phyloP scores from a whole-genome alignment of 495 filamentous ascomycete species.

The Hyaloscypha finlandica region DNA sequence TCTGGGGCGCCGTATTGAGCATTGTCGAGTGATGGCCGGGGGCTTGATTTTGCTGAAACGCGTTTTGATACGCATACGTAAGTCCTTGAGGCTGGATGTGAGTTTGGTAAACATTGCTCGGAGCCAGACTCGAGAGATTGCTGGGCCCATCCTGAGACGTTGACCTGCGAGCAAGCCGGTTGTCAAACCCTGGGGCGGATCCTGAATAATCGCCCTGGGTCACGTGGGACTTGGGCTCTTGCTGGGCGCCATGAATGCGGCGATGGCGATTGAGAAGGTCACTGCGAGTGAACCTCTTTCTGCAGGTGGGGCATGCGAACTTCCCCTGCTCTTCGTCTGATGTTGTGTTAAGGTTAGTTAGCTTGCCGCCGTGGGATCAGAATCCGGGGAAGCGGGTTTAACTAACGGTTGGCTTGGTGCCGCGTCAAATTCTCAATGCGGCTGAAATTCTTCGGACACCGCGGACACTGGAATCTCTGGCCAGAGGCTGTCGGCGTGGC shows the following conservation, averaged over 20 bases:
- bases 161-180: slow-evolving; percentile 7
- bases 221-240: slow-evolving; percentile 14
- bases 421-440: slow-evolving; percentile 30
- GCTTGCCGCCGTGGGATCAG: background rate
- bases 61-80: slow-evolving; percentile 4
- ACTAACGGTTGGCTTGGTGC: slow-evolving; percentile 31
- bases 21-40: slow-evolving; percentile 8
- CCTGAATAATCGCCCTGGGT: slow-evolving; percentile 11
- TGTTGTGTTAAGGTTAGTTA: background rate
- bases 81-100: slow-evolving; percentile 9
- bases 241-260: slow-evolving; percentile 23
- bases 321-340: slow-evolving; percentile 29
- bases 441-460: slow-evolving; percentile 31
- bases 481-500: slow-evolving; percentile 1
- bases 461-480: slow-evolving; percentile 32
- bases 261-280: slow-evolving; percentile 30
- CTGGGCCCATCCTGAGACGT: slow-evolving; percentile 17
- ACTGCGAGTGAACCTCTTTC: slow-evolving; percentile 30
- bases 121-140: slow-evolving; percentile 5
- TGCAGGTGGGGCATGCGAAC: slow-evolving; percentile 27
- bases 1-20: background rate
- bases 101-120: slow-evolving; percentile 6
- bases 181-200: slow-evolving; percentile 2
- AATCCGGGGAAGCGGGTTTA: background rate
- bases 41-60: background rate